Conservation (phyloP, 345 rosid genomes). For the Lumnitzera racemosa region DNA sequence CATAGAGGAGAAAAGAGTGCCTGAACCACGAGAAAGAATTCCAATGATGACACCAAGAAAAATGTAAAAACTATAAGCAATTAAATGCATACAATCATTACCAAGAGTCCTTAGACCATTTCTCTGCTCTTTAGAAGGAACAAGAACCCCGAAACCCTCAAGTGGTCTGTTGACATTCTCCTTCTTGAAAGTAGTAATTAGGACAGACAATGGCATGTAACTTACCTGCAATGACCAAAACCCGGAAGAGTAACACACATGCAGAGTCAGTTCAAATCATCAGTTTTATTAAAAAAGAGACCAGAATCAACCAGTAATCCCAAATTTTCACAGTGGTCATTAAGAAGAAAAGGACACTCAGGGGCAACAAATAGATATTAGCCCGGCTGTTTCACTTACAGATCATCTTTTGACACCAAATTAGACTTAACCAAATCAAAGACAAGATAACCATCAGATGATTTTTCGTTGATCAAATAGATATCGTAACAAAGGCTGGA, state of each 20-base stretch:
- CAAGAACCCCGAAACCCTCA: slow-evolving; percentile 92
- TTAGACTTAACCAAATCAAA: background rate
- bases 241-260: slow-evolving; percentile 3
- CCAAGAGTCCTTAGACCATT: slow-evolving; percentile 88
- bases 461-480: no score
- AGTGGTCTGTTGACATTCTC: slow-evolving; percentile 83
- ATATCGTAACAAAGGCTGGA: no score
- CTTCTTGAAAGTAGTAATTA: slow-evolving; percentile 77
- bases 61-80: background rate
- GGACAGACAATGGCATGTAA: slow-evolving; percentile 77
- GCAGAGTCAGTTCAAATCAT: background rate
- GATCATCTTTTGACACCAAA: no score
- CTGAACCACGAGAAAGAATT: slow-evolving; percentile 25
- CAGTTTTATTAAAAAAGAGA: no score
- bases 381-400: no score
- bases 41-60: slow-evolving; percentile 1
- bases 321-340: no score
- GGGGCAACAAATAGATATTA: no score
- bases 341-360: no score
- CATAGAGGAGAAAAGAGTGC: slow-evolving; percentile 90
- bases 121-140: slow-evolving; percentile 79
- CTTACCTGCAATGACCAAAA: slow-evolving; percentile 34
- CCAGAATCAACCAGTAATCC: no score
- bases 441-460: background rate
- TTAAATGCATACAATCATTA: slow-evolving; percentile 17